A percentile compares a stretch with the other conserved stretches of the same genome.
Evolutionary conservation across 768 basidiomycete genomes (phyloP).

Genomic region (Coprinopsis sp.): DNA sequence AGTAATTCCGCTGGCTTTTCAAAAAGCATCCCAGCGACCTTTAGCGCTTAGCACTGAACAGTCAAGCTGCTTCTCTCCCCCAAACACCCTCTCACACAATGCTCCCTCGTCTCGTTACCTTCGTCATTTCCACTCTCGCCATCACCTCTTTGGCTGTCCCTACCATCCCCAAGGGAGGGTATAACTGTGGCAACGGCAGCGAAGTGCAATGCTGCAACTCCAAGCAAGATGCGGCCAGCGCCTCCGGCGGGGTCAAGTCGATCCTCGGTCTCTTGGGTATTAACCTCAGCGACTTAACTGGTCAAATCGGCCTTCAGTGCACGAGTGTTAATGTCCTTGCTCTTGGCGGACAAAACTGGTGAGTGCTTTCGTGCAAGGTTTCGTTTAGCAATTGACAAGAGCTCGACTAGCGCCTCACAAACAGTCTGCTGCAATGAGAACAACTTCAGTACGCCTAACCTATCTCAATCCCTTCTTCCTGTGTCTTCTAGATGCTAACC

Average conservation of each 20-base stretch:
- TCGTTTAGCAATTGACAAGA: not conserved
- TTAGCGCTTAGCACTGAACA: not conserved
- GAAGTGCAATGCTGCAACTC: not conserved
- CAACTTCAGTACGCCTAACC: slow-evolving; percentile 2
- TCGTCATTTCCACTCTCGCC: not conserved
- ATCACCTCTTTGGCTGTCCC: not conserved
- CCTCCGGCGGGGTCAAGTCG: not conserved
- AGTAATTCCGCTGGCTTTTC: too few relatives aligned
- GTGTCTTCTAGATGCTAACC: not conserved
- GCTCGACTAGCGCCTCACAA: not conserved
- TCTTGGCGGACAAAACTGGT: slow-evolving; percentile 2
- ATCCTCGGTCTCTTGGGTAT: not conserved
- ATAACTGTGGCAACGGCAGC: not conserved
- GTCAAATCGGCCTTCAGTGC: not conserved
- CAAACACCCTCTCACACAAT: not conserved
- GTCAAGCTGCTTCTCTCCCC: too few relatives aligned
- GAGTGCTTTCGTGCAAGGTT: not conserved
- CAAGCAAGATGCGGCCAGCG: not conserved
- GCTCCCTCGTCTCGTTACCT: not conserved
- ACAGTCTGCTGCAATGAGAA: slow-evolving; percentile 5
- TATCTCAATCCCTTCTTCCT: not conserved
- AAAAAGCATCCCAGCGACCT: not conserved
- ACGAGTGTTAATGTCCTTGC: not conserved
- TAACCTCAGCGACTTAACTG: not conserved
- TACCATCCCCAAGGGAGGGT: not conserved